phyloP scores from a whole-genome alignment of 305 asterid genomes.

The Solanum hybrid region DNA sequence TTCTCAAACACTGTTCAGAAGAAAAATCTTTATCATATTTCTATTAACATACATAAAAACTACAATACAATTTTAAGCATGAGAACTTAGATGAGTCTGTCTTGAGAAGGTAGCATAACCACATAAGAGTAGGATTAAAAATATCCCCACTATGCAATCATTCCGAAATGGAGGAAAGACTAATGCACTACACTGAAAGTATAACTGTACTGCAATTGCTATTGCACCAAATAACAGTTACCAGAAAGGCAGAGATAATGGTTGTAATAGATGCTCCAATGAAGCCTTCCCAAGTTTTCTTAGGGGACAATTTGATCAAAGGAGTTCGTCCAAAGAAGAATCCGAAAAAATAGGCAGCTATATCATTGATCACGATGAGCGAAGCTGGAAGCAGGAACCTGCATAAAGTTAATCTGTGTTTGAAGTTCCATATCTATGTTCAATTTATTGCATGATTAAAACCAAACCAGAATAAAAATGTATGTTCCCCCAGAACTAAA shows the following conservation, averaged over 20 bases:
- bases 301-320: conserved; percentile 91
- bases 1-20: not conserved
- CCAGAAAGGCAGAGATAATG: conserved; percentile 86
- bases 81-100: not conserved
- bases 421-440: conserved; percentile 15
- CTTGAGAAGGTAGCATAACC: not conserved
- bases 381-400: conserved; percentile 99
- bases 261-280: conserved; percentile 96
- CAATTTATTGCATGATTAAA: not conserved
- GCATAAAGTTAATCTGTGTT: conserved; percentile 28
- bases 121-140: not conserved
- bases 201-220: not conserved
- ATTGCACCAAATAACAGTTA: conserved; percentile 12
- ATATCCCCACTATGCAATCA: not conserved
- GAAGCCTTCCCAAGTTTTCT: conserved; percentile 99
- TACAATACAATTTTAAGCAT: not conserved
- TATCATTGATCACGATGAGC: conserved; percentile 86
- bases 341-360: conserved; percentile 90
- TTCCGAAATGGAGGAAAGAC: not conserved
- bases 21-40: not conserved
- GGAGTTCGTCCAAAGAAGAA: conserved; percentile 98
- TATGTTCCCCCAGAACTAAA: not conserved
- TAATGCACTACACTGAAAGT: not conserved
- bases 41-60: not conserved
- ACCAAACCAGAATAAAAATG: not conserved